A percentile compares a stretch with the other conserved stretches of the same genome.
phyloP scores from a whole-genome alignment of 2,329 filamentous ascomycete species.

The Grosmannia penicillata region DNA sequence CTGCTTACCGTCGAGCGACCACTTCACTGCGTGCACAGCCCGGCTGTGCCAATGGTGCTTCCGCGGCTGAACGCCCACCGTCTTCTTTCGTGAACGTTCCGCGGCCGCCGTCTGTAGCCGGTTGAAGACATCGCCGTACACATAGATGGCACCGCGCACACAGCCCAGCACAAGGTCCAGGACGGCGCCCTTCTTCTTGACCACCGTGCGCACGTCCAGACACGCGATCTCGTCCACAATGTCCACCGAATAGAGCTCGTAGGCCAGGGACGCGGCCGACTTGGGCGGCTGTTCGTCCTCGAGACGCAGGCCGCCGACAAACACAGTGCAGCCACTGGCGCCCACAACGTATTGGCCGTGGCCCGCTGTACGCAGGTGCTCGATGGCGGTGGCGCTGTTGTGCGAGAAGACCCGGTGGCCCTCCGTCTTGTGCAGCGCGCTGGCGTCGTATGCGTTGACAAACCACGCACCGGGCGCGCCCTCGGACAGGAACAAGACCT shows the following conservation, averaged over 20 bases:
- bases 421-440: constrained; percentile 2
- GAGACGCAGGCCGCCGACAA: constrained; percentile 39
- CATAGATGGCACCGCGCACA: constrained; percentile 57
- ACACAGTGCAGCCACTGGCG: constrained; percentile 35
- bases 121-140: constrained; percentile 63
- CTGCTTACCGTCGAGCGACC: constrained; percentile 81
- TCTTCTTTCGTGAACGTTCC: constrained; percentile 20
- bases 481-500: constrained; percentile 33
- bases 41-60: constrained; percentile 86
- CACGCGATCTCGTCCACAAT: constrained; percentile 50
- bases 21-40: constrained; percentile 71
- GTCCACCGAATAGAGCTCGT: constrained; percentile 44
- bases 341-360: constrained; percentile 45
- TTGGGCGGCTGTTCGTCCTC: constrained; percentile 17
- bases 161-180: constrained; percentile 63
- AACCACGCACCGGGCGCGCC: constrained; percentile 21
- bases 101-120: constrained; percentile 34
- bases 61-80: constrained; percentile 35
- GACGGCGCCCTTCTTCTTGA: constrained; percentile 12
- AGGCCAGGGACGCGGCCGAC: constrained; percentile 28
- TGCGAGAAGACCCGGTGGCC: constrained; percentile 7
- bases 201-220: constrained; percentile 43
- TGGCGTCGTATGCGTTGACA: constrained; percentile 28
- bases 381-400: constrained; percentile 17
- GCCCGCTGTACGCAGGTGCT: constrained; percentile 30